phyloP scores from a whole-genome alignment of 129 eudicot genomes.

The Kitagawia praeruptora region DNA sequence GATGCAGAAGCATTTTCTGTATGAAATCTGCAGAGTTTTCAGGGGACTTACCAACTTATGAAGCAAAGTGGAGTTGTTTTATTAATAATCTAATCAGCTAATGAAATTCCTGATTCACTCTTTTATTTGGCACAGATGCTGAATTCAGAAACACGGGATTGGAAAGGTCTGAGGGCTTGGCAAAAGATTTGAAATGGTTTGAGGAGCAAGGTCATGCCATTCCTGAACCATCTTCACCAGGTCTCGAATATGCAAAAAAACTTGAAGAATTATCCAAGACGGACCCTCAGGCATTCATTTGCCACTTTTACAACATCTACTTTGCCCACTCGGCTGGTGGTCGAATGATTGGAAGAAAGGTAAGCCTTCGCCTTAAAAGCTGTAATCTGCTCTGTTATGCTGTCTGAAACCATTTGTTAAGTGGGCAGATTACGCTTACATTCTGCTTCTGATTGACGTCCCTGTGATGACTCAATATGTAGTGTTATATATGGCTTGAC shows the following conservation, averaged over 20 bases:
- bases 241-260: slow-evolving; percentile 43
- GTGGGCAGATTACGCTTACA: neutral
- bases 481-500: neutral
- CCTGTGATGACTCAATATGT: neutral
- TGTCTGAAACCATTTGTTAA: neutral
- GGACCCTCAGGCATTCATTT: slow-evolving; percentile 88
- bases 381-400: neutral
- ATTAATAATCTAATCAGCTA: no score
- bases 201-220: slow-evolving; percentile 67
- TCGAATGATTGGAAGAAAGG: slow-evolving; percentile 95
- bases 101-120: neutral
- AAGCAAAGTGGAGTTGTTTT: neutral
- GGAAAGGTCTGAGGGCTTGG: slow-evolving; percentile 65
- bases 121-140: slow-evolving; percentile 42
- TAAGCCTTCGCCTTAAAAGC: slow-evolving; percentile 12
- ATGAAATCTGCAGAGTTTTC: neutral
- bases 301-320: slow-evolving; percentile 89
- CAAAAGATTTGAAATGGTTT: slow-evolving; percentile 85
- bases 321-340: slow-evolving; percentile 98
- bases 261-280: slow-evolving; percentile 69
- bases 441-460: neutral
- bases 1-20: neutral
- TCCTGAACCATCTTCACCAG: slow-evolving; percentile 85
- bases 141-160: slow-evolving; percentile 87
- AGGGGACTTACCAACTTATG: neutral